These are phyloP conservation scores for Lactarius psammicola DNA, from an alignment of 768 basidiomycete species.

Conservation along the genomic window DNA sequence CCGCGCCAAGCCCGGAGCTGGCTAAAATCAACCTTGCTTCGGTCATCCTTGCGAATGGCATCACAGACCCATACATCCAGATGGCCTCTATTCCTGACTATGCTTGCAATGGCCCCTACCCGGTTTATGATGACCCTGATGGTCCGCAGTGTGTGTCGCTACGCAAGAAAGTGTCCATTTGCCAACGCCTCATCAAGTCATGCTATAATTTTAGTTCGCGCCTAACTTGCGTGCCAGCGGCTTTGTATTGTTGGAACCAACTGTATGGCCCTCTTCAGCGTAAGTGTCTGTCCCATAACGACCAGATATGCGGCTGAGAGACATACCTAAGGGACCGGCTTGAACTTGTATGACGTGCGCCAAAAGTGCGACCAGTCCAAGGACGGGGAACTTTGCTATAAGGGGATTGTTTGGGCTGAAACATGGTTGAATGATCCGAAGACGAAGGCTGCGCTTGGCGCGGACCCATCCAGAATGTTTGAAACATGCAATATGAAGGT, in stretches of 20 bases:
- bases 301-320: neutral
- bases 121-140: slow-evolving; percentile 63
- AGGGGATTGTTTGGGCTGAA: slow-evolving; percentile 84
- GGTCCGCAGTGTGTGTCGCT: slow-evolving; percentile 48
- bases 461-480: slow-evolving; percentile 56
- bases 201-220: slow-evolving; percentile 49
- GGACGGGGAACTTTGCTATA: slow-evolving; percentile 68
- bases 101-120: slow-evolving; percentile 78
- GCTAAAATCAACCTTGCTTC: slow-evolving; percentile 78
- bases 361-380: slow-evolving; percentile 64
- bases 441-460: slow-evolving; percentile 79
- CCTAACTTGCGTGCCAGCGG: slow-evolving; percentile 56
- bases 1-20: slow-evolving; percentile 47
- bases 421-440: slow-evolving; percentile 78
- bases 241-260: slow-evolving; percentile 76
- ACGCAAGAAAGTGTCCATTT: slow-evolving; percentile 47
- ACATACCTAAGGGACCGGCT: slow-evolving; percentile 54
- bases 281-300: slow-evolving; percentile 37
- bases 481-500: slow-evolving; percentile 73
- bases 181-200: slow-evolving; percentile 49
- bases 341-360: slow-evolving; percentile 91
- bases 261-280: slow-evolving; percentile 69
- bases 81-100: slow-evolving; percentile 80
- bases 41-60: slow-evolving; percentile 83
- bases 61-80: slow-evolving; percentile 81